Evolutionary conservation across 1,284 basidiomycete species (phyloP), one percentile per base, ranked within the genome.

Genomic region (Puccinia brachypodii): DNA sequence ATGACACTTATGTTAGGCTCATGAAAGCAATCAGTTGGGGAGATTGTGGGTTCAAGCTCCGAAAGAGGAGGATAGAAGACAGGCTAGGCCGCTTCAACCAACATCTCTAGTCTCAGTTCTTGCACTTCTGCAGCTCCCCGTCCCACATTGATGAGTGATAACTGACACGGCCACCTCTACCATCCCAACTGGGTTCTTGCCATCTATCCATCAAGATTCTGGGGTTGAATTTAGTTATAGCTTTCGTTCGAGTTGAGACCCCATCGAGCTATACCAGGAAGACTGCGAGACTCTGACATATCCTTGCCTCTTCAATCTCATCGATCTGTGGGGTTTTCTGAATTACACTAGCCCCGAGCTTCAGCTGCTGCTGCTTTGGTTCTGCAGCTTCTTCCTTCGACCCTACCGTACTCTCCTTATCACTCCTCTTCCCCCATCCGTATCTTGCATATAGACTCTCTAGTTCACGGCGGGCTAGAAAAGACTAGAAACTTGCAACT

Each of bases 1-100:
- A 7, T 64, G 62, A 14, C 36, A n/a, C 3, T 68, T 2, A 40
- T 33, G 11, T 68, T 28, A 68, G 38, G 19, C 53, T 56, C 53
- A 56, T 68, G 64, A 9, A 22, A 60, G 6, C 28, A 33, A 60
- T 31, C 31, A 33, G 58, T 33, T 60, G 64, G 40, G n/a, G 28
- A 68, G 40, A 68, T 68, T 22, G 40, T 68, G 22, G 36, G 64
- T 44, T 42, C 40, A 68, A 68, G 64, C 64, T 68, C 64, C 64
- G 64, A n/a, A 68, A 68, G 64, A 68, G 36, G 64, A 42, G 64
- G 40, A 44, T 42, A 42, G 56, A 60, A 60, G 58, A 60, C 58
- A 60, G 58, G 28, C 58, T 60, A 60, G 33, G 33, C 58, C 58
- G 58, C 31, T 60, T 60, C 58, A 60, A 33, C 58, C 58, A 60